Percentiles rank a stretch among this genome's conserved stretches.
phyloP scores from a whole-genome alignment of 306 rosid genomes.

The Trichosanthes cucumerina region DNA sequence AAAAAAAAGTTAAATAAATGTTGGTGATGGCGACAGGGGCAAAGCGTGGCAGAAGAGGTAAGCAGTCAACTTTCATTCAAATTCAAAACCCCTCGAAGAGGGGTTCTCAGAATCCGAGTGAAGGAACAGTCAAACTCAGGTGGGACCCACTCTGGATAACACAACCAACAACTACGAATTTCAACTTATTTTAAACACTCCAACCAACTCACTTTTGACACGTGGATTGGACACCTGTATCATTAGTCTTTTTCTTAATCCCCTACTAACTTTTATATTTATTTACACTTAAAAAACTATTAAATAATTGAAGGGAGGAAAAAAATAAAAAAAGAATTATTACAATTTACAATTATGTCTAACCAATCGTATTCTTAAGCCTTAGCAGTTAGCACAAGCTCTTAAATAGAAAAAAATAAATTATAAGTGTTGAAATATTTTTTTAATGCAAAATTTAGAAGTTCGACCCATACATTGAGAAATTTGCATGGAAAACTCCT shows the following conservation, averaged over 20 bases:
- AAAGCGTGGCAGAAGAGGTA: background rate
- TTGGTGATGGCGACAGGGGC: background rate
- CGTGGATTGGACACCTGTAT: background rate
- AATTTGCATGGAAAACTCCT: too few species aligned
- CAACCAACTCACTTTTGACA: background rate
- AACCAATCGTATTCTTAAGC: too few species aligned
- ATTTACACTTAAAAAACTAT: too few species aligned
- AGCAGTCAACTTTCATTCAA: constrained; percentile 3
- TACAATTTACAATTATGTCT: too few species aligned
- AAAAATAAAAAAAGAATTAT: too few species aligned
- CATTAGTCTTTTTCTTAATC: background rate
- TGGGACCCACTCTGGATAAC: background rate
- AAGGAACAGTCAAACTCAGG: background rate
- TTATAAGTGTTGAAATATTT: too few species aligned
- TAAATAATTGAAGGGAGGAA: too few species aligned
- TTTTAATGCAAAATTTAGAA: too few species aligned
- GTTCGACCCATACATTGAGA: too few species aligned
- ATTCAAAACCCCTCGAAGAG: background rate
- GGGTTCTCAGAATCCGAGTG: background rate
- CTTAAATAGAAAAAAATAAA: too few species aligned
- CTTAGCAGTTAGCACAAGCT: too few species aligned
- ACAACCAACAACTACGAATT: background rate
- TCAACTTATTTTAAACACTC: background rate
- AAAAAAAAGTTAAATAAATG: background rate
- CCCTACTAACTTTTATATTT: too few species aligned